phyloP scores from a whole-genome alignment of 2,329 filamentous ascomycete species.

The Piedraia hortae region DNA sequence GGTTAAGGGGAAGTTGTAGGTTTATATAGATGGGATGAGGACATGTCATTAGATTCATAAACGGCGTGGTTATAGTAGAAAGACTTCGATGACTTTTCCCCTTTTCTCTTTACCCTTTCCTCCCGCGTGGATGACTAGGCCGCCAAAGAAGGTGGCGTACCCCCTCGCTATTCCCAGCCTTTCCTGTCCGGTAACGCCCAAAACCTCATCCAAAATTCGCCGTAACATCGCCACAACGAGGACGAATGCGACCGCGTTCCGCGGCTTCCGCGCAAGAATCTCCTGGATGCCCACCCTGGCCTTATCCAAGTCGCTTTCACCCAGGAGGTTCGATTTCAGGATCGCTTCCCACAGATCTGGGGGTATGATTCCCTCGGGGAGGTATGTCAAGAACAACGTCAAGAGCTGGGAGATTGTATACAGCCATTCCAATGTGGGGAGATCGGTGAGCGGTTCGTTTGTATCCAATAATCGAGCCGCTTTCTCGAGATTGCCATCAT shows the following conservation, averaged over 20 bases:
- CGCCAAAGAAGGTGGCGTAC: slow-evolving; percentile 5
- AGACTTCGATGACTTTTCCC: too few species aligned
- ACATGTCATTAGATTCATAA: too few species aligned
- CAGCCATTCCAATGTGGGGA: slow-evolving; percentile 36
- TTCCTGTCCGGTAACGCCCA: slow-evolving; percentile 5
- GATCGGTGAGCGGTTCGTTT: slow-evolving; percentile 34
- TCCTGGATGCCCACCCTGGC: slow-evolving; percentile 40
- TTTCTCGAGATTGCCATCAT: slow-evolving; percentile 16
- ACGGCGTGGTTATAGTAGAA: too few species aligned
- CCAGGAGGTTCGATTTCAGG: slow-evolving; percentile 25
- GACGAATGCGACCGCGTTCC: slow-evolving; percentile 71
- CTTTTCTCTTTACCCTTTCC: too few species aligned
- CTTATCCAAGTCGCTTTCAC: slow-evolving; percentile 23
- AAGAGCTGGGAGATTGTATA: slow-evolving; percentile 49
- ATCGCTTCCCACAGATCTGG: slow-evolving; percentile 41
- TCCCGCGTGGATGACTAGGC: too few species aligned
- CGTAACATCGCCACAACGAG: slow-evolving; percentile 57
- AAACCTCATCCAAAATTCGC: slow-evolving; percentile 28
- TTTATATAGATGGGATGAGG: too few species aligned
- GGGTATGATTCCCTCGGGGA: slow-evolving; percentile 58
- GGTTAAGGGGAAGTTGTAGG: too few species aligned
- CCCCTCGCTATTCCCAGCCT: slow-evolving; percentile 2
- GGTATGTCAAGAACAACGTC: slow-evolving; percentile 41
- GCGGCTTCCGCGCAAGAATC: slow-evolving; percentile 35
- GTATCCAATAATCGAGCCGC: slow-evolving; percentile 43